Percentiles rank a stretch among this genome's conserved stretches.
Conservation (phyloP, 2,329 filamentous ascomycete genomes). For the Fusarium euwallaceae region DNA sequence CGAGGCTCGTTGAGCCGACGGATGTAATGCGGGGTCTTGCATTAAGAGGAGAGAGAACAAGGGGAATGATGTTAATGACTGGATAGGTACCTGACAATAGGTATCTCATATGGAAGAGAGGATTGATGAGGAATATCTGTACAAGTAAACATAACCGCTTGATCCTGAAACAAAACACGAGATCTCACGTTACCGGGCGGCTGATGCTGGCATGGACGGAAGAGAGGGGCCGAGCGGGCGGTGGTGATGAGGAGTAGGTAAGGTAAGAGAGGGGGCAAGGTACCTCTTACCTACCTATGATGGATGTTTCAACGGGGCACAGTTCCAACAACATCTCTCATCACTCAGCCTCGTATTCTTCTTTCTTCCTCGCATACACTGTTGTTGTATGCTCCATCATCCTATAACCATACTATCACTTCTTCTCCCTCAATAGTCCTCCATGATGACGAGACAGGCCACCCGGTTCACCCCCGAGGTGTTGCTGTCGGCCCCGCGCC, state of each 20-base stretch:
- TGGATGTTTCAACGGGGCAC: slow-evolving; percentile 33
- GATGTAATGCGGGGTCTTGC: slow-evolving; percentile 8
- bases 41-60: neutral
- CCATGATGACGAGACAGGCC: slow-evolving; percentile 76
- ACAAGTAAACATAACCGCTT: neutral
- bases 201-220: slow-evolving; percentile 24
- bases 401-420: neutral
- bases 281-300: slow-evolving; percentile 19
- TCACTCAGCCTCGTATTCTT: neutral
- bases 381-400: neutral
- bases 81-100: neutral
- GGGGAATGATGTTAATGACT: neutral
- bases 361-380: slow-evolving; percentile 12
- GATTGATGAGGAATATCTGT: neutral
- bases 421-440: slow-evolving; percentile 10
- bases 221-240: slow-evolving; percentile 41
- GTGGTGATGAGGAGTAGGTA: slow-evolving; percentile 24
- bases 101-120: neutral
- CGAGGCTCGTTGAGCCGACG: neutral
- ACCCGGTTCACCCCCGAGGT: slow-evolving; percentile 82
- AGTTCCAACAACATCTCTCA: slow-evolving; percentile 15
- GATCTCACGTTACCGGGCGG: slow-evolving; percentile 1
- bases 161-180: neutral
- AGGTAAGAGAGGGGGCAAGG: slow-evolving; percentile 26
- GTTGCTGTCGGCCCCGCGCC: slow-evolving; percentile 80